Evolutionary conservation across 495 filamentous ascomycete species (phyloP).

Genomic region (Hypoxylon fuscum): DNA sequence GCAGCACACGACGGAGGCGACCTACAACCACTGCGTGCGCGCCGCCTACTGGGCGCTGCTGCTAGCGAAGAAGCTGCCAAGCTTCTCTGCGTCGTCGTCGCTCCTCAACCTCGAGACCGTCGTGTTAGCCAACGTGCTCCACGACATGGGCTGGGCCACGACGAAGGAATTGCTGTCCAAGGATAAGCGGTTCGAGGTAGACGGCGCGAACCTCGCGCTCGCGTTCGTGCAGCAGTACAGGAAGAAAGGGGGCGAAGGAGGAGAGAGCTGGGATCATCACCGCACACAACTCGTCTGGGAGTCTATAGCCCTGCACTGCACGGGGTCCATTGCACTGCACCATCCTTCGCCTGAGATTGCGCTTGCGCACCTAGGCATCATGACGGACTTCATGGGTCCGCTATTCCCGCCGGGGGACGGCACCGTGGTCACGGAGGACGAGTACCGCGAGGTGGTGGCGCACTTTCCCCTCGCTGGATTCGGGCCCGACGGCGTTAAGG

Average conservation of each 20-base stretch:
- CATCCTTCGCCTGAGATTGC: slow-evolving; percentile 56
- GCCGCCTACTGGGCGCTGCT: slow-evolving; percentile 54
- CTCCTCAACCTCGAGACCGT: slow-evolving; percentile 54
- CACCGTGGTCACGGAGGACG: slow-evolving; percentile 45
- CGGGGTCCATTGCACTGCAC: slow-evolving; percentile 49
- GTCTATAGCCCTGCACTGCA: slow-evolving; percentile 62
- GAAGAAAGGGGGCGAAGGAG: slow-evolving; percentile 6
- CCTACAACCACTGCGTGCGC: slow-evolving; percentile 62
- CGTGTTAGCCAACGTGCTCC: slow-evolving; percentile 56
- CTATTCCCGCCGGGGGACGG: slow-evolving; percentile 25
- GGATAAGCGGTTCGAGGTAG: slow-evolving; percentile 66
- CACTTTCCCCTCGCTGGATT: slow-evolving; percentile 53
- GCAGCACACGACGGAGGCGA: slow-evolving; percentile 41
- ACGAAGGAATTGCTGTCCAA: slow-evolving; percentile 39
- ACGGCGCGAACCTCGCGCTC: slow-evolving; percentile 60
- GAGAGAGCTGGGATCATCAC: slow-evolving; percentile 47
- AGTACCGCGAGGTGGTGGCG: slow-evolving; percentile 46
- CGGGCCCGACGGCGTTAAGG: slow-evolving; percentile 41
- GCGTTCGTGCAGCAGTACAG: slow-evolving; percentile 49
- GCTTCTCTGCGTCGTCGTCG: slow-evolving; percentile 21
- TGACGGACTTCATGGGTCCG: slow-evolving; percentile 59
- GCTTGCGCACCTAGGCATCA: slow-evolving; percentile 51
- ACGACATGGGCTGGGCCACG: slow-evolving; percentile 62
- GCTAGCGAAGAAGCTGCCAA: slow-evolving; percentile 48
- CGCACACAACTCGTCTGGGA: slow-evolving; percentile 62